These are phyloP conservation scores for Hanseniaspora nectarophila DNA, from an alignment of 805 yeast genomes.

Conservation along the genomic window DNA sequence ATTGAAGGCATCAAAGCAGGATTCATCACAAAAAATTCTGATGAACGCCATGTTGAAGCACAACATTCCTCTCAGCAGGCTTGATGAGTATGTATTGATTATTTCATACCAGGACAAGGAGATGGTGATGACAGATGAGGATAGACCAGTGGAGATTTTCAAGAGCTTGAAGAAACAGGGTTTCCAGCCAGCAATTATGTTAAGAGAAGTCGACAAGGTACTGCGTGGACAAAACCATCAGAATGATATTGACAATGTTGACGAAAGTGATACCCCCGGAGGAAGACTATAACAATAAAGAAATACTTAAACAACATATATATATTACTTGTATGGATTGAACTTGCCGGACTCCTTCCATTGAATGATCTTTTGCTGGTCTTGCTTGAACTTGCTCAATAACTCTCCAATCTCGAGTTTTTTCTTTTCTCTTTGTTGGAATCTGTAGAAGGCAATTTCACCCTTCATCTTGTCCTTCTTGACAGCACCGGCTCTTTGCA, in stretches of 20 bases:
- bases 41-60: constrained; percentile 84
- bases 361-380: constrained; percentile 69
- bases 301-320: neutral
- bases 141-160: constrained; percentile 75
- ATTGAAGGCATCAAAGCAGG: constrained; percentile 75
- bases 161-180: constrained; percentile 78
- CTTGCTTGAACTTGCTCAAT: constrained; percentile 71
- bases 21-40: constrained; percentile 76
- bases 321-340: constrained; percentile 53
- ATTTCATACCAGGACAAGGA: constrained; percentile 88
- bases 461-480: constrained; percentile 48
- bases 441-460: constrained; percentile 85
- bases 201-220: constrained; percentile 63
- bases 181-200: constrained; percentile 81
- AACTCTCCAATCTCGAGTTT: constrained; percentile 85
- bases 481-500: constrained; percentile 31
- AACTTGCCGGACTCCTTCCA: constrained; percentile 75
- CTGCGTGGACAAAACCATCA: neutral
- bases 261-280: constrained; percentile 17
- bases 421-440: constrained; percentile 88
- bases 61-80: constrained; percentile 61
- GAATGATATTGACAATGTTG: constrained; percentile 15
- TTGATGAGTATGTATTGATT: constrained; percentile 79
- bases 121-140: constrained; percentile 67
- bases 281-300: constrained; percentile 15